Evolutionary conservation across 169 alveolate genomes (phyloP).

Genomic region (Toxoplasma gondii): DNA sequence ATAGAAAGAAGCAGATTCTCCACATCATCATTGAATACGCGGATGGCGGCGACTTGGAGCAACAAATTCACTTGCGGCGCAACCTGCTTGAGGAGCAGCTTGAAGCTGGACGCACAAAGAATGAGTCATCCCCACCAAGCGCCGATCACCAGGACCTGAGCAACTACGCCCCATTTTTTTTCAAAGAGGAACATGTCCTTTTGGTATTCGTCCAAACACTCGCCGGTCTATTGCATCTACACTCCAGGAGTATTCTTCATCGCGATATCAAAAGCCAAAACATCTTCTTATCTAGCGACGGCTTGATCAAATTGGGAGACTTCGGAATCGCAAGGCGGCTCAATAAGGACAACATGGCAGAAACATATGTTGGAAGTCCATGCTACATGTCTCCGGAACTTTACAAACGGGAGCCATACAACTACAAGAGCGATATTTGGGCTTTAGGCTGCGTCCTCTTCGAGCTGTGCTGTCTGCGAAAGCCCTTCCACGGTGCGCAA

Average conservation of each 20-base stretch:
- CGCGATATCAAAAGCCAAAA: constrained; percentile 93
- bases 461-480: constrained; percentile 83
- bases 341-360: constrained; percentile 68
- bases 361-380: constrained; percentile 52
- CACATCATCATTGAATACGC: constrained; percentile 50
- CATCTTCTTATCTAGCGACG: constrained; percentile 85
- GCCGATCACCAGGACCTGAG: background rate
- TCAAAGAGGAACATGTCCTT: constrained; percentile 47
- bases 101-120: background rate
- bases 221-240: constrained; percentile 89
- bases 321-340: constrained; percentile 93
- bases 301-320: constrained; percentile 91
- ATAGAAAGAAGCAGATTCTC: constrained; percentile 20
- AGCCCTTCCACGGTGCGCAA: constrained; percentile 50
- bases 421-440: constrained; percentile 93
- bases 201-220: constrained; percentile 87
- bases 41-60: constrained; percentile 46
- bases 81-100: constrained; percentile 44
- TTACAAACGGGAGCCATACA: constrained; percentile 78
- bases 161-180: constrained; percentile 4
- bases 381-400: constrained; percentile 63
- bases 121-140: background rate
- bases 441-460: constrained; percentile 92
- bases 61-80: constrained; percentile 35
- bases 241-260: constrained; percentile 90